A percentile compares a stretch with the other conserved stretches of the same genome.
Evolutionary conservation across 352 stramenopile genomes (phyloP).

Genomic region (Pythium biforme): DNA sequence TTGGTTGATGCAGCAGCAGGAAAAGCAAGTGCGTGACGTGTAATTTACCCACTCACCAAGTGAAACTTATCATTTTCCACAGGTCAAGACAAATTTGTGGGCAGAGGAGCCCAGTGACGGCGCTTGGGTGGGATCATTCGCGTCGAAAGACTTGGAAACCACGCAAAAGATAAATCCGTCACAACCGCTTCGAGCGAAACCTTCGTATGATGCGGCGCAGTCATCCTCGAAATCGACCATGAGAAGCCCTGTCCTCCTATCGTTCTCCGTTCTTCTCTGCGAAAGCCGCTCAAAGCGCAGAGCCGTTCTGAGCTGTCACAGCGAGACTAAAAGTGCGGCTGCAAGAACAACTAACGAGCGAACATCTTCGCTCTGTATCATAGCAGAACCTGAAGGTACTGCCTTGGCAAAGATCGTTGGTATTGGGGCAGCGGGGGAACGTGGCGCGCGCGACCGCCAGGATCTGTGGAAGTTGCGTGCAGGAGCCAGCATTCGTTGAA

Average conservation of each 20-base stretch:
- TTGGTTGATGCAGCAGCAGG: conserved; percentile 1
- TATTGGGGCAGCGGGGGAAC: too few relatives aligned
- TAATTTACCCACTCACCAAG: conserved; percentile 20
- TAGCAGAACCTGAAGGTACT: too few relatives aligned
- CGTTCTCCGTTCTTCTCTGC: too few relatives aligned
- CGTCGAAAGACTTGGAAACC: background rate
- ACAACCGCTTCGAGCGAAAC: background rate
- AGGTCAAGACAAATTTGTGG: conserved; percentile 16
- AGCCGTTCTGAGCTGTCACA: too few relatives aligned
- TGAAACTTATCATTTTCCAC: conserved; percentile 28
- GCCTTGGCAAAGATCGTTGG: too few relatives aligned
- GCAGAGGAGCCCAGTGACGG: background rate
- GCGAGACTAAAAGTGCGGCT: too few relatives aligned
- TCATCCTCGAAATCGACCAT: background rate
- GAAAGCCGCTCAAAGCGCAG: too few relatives aligned
- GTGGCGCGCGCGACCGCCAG: background rate
- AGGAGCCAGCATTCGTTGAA: conserved; percentile 6
- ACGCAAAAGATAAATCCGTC: background rate
- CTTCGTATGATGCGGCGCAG: background rate
- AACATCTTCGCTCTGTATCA: too few relatives aligned
- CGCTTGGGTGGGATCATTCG: background rate
- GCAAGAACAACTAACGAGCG: too few relatives aligned
- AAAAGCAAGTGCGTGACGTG: background rate
- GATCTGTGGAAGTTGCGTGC: background rate
- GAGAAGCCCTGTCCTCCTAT: too few relatives aligned